A percentile compares a stretch with the other conserved stretches of the same genome.
Conservation (phyloP, 306 rosid species). For the Medicago arabica region DNA sequence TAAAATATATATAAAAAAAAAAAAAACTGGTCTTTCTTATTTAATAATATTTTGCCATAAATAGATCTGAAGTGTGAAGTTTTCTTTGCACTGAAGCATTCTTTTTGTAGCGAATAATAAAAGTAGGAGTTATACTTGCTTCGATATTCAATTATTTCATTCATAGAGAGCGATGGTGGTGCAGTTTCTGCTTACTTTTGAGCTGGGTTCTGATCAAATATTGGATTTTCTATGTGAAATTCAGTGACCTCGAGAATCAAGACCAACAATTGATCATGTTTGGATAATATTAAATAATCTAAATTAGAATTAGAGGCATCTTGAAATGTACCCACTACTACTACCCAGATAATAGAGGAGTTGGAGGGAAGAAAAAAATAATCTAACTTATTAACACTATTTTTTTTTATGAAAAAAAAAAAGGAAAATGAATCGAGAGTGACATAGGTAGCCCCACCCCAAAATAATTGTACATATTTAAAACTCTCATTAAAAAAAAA, state of each 20-base stretch:
- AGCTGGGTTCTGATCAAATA: neutral
- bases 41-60: neutral
- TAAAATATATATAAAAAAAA: neutral
- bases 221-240: slow-evolving; percentile 18
- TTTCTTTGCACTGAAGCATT: neutral
- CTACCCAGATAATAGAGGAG: no score
- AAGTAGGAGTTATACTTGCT: no score
- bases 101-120: neutral
- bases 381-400: no score
- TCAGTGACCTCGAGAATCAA: slow-evolving; percentile 29
- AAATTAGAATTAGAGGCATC: no score
- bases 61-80: slow-evolving; percentile 13
- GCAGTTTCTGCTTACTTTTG: slow-evolving; percentile 9
- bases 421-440: neutral
- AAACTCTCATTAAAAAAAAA: no score
- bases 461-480: neutral
- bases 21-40: neutral
- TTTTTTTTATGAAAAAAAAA: no score
- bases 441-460: slow-evolving; percentile 16
- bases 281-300: slow-evolving; percentile 18
- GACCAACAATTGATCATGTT: neutral
- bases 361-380: no score
- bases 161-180: neutral
- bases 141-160: no score
- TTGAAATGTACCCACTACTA: no score